phyloP scores from a whole-genome alignment of 306 rosid species.

The Ormosia semicastrata region DNA sequence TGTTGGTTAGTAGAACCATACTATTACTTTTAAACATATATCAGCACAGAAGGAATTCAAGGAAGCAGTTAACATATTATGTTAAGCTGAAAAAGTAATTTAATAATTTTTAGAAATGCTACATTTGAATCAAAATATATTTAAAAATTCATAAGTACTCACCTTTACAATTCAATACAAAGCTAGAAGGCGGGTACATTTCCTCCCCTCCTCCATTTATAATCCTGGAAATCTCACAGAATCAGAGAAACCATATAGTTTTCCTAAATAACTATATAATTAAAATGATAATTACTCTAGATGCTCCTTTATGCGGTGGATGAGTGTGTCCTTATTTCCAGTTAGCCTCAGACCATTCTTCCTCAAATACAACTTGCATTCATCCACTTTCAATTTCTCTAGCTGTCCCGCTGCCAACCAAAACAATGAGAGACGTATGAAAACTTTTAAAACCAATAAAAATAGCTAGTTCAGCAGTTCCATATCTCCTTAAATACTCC shows the following conservation, averaged over 20 bases:
- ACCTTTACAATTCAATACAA: slow-evolving; percentile 86
- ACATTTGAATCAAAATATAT: not conserved
- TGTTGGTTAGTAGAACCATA: not conserved
- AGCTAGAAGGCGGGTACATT: slow-evolving; percentile 65
- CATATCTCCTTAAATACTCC: not conserved
- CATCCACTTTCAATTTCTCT: slow-evolving; percentile 73
- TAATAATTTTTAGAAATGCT: not conserved
- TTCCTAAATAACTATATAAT: not conserved
- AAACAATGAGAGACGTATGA: slow-evolving; percentile 4
- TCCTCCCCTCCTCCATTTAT: slow-evolving; percentile 73
- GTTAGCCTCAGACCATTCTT: slow-evolving; percentile 77
- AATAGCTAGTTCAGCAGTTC: not conserved
- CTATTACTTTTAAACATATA: not conserved
- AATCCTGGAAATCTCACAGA: slow-evolving; percentile 53
- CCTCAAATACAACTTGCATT: slow-evolving; percentile 75
- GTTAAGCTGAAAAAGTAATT: not conserved
- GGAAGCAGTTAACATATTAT: not conserved
- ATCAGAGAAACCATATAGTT: slow-evolving; percentile 20
- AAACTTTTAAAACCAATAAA: not conserved
- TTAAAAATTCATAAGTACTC: not conserved
- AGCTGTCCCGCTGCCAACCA: slow-evolving; percentile 48
- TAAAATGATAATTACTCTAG: slow-evolving; percentile 49
- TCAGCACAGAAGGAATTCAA: not conserved
- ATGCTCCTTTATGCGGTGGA: slow-evolving; percentile 75
- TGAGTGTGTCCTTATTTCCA: slow-evolving; percentile 68